Evolutionary conservation across 345 rosid genomes (phyloP).

Genomic region (Laguncularia racemosa): DNA sequence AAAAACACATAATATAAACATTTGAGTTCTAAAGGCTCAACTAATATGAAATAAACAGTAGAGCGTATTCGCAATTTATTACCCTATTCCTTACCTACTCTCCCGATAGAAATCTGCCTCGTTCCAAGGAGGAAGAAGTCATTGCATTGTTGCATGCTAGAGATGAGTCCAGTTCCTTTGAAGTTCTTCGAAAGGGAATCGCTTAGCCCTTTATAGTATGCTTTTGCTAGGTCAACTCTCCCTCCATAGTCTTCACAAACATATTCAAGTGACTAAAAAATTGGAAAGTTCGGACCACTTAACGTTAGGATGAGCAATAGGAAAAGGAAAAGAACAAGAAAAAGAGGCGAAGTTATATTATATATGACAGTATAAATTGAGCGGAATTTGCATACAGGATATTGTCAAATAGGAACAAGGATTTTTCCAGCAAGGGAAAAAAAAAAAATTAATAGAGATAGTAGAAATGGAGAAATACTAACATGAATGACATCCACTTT

Average conservation of each 20-base stretch:
- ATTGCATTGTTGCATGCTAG: conserved; percentile 93
- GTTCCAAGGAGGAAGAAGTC: conserved; percentile 91
- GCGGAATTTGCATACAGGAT: too few species aligned
- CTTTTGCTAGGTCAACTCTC: conserved; percentile 68
- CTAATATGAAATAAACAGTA: neutral
- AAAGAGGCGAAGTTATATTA: neutral
- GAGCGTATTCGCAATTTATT: neutral
- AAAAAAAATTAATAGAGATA: neutral
- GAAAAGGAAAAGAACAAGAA: neutral
- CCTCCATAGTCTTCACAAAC: conserved; percentile 74
- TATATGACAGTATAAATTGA: too few species aligned
- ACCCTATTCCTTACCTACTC: conserved; percentile 64
- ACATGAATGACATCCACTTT: conserved; percentile 88
- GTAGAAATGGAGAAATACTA: conserved; percentile 13
- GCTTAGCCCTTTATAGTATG: conserved; percentile 53
- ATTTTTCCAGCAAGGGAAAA: too few species aligned
- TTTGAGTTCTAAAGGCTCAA: neutral
- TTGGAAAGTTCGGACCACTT: too few species aligned
- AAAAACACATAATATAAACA: too few species aligned
- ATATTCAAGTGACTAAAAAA: conserved; percentile 52
- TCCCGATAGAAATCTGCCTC: conserved; percentile 66
- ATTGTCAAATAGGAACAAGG: too few species aligned
- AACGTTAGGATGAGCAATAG: too few species aligned
- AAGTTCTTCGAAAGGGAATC: conserved; percentile 69
- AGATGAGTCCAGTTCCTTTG: conserved; percentile 60